These are phyloP conservation scores for Suhomyces sp. DNA, from an alignment of 805 yeast species.

Conservation along the genomic window DNA sequence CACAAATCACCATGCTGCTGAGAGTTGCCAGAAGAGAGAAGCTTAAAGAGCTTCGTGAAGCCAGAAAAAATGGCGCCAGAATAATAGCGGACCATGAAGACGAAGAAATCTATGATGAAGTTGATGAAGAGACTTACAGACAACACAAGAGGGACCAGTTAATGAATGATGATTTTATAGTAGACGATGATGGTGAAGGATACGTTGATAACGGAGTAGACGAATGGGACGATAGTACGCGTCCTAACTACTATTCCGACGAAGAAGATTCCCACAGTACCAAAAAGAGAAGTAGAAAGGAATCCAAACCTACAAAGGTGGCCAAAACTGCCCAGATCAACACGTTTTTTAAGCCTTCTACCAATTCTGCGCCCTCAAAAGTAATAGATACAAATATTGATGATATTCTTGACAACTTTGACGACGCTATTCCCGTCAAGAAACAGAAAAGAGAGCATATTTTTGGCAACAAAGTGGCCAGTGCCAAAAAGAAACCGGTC, in stretches of 20 bases:
- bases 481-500: constrained; percentile 13
- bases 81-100: constrained; percentile 37
- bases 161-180: constrained; percentile 88
- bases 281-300: constrained; percentile 21
- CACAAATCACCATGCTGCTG: constrained; percentile 28
- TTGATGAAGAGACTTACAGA: constrained; percentile 77
- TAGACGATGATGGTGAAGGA: constrained; percentile 91
- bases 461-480: constrained; percentile 14
- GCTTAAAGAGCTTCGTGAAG: constrained; percentile 60
- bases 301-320: constrained; percentile 36
- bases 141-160: constrained; percentile 75
- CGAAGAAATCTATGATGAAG: constrained; percentile 74
- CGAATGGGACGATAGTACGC: constrained; percentile 68
- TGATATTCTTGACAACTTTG: constrained; percentile 59
- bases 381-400: constrained; percentile 55
- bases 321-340: constrained; percentile 48
- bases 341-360: constrained; percentile 49
- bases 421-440: constrained; percentile 18
- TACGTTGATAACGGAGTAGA: constrained; percentile 92
- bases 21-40: constrained; percentile 41
- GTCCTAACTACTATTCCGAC: constrained; percentile 54
- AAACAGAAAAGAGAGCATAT: constrained; percentile 11
- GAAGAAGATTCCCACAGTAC: constrained; percentile 41
- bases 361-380: constrained; percentile 30
- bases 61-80: constrained; percentile 57